Evolutionary conservation across 805 yeast genomes (phyloP), one percentile per base, ranked within the genome.

Genomic region (Wickerhamiella brachini): DNA sequence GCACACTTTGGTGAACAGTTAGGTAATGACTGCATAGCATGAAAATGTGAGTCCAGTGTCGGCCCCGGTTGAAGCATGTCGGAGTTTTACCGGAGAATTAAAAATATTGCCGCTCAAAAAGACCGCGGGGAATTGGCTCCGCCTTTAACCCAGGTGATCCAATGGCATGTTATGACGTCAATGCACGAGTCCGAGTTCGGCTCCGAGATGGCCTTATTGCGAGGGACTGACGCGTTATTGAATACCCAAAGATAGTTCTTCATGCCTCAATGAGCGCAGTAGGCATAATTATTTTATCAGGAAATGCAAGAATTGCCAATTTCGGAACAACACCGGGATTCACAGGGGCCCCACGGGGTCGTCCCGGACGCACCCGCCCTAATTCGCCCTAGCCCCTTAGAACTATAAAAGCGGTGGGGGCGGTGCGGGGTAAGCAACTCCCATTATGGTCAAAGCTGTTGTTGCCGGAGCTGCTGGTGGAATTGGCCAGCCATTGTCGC

Each of bases 381-480:
- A 20, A 7, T n/a, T 15, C 15, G 24, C 15, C 24, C 38, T 15
- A 22, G 15, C 8, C 18, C 23, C 22, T 15, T 37, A n/a, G 23
- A n/a, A 39, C 26, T 21, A 24, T 22, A 23, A 43, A 23, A 44
- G 22, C 45, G 13, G n/a, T 12, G 13, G 17, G 29, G 23, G 15
- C 22, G 31, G 49, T 44, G 41, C 41, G 22, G 20, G 34, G 47
- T 41, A 24, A 39, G 20, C 50, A 20, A 44, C 24, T 44, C 38
- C 5, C 23, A 58, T 43, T 23, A 66, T 66, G 69, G 68, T 66
- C 38, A 67, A 67, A 61, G 71, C 69, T 46, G 70, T 67, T 51
- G 88, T 87, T 54, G 74, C 82, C 50, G 95, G 95, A 57, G 95
- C 95, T 52, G 47, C 47, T 29, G 95, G 97, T 73, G 97, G 97